Evolutionary conservation across 106 monocot species (phyloP), one percentile per base, ranked within the genome.

Genomic region (Acanthochlamys bracteata): DNA sequence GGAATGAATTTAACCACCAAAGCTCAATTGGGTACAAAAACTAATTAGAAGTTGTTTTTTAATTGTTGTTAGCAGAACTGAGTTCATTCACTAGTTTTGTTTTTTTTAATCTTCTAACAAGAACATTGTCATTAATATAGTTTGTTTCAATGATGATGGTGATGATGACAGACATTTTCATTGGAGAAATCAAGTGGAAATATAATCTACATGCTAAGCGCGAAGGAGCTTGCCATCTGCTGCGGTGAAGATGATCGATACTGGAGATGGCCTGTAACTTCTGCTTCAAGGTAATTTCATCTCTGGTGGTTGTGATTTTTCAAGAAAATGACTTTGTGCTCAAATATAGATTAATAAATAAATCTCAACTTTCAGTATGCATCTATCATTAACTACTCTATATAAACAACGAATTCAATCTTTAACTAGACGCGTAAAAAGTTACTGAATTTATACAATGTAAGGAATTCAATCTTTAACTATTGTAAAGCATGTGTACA

Each of bases 141-240:
- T 45, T 45, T 9, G 7, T 45, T 9, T 45, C 43, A n/a, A n/a
- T n/a, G n/a, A n/a, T 45, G 43, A 13, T 54, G 12, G 53, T 58
- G 11, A 9, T 3, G 23, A 24, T 40, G 25, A 64, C 69, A 86
- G 87, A 84, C 83, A 55, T 84, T 92, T 73, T 33, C 41, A 25
- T 25, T 93, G 75, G 88, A 93, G 24, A 82, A 39, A 55, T 77
- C 66, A n/a, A 93, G 64, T 25, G 88, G 88, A 3, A 71, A 63
- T n/a, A 93, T 88, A 61, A 77, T 79, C 57, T 85, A 66, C 73
- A 77, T 85, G 79, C 11, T 93, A 25, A 78, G 80, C 0, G 84
- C 92, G 7, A 76, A 70, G 46, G 72, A 84, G 63, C 79, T 93
- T 19, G 11, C 4, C 10, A 88, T 93, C 62, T 42, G 49, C 7